A percentile compares a stretch with the other conserved stretches of the same genome.
Conservation (phyloP, 2,329 filamentous ascomycete genomes). For the Onygenales sp. region DNA sequence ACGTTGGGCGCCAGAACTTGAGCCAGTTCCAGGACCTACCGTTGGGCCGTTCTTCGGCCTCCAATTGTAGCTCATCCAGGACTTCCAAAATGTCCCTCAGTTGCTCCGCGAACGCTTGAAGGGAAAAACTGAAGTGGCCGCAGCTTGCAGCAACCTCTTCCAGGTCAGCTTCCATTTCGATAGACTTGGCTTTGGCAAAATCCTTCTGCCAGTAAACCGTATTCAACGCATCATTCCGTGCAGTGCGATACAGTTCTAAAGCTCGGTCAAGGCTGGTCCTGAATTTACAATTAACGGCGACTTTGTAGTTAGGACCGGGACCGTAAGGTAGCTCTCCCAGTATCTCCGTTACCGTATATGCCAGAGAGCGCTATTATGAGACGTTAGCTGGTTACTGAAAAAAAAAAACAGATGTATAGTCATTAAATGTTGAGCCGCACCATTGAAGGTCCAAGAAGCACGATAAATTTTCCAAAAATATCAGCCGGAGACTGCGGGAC, state of each 20-base stretch:
- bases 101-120: conserved; percentile 85
- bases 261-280: conserved; percentile 72
- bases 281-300: conserved; percentile 71
- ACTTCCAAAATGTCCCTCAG: conserved; percentile 74
- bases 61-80: conserved; percentile 69
- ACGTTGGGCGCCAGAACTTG: conserved; percentile 54
- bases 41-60: conserved; percentile 52
- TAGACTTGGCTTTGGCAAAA: conserved; percentile 55
- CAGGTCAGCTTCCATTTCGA: conserved; percentile 79
- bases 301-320: conserved; percentile 53
- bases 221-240: conserved; percentile 65
- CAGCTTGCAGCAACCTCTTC: conserved; percentile 98
- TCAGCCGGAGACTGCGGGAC: conserved; percentile 50
- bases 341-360: conserved; percentile 80
- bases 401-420: neutral
- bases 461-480: conserved; percentile 87
- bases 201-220: conserved; percentile 74
- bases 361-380: conserved; percentile 62
- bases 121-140: conserved; percentile 87
- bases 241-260: conserved; percentile 65
- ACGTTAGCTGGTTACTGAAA: conserved; percentile 13
- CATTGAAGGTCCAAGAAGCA: conserved; percentile 83
- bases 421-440: conserved; percentile 22
- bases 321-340: conserved; percentile 80
- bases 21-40: conserved; percentile 76